These are phyloP conservation scores for Emericellopsis terricola DNA, from an alignment of 495 filamentous ascomycete genomes.

Conservation along the genomic window DNA sequence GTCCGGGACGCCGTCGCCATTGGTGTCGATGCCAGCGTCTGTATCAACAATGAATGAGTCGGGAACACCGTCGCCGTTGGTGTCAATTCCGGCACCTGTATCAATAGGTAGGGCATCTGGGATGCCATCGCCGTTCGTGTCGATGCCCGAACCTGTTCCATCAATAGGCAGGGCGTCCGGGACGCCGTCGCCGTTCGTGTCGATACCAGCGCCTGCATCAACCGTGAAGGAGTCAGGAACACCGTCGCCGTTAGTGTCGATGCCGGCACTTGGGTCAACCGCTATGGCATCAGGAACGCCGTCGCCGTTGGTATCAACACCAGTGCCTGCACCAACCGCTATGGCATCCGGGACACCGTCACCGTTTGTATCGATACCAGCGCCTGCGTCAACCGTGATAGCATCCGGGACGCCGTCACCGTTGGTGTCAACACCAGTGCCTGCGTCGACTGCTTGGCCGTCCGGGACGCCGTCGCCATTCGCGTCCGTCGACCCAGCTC, in stretches of 20 bases:
- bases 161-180: not conserved
- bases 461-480: not conserved
- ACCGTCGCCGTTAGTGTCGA: not conserved
- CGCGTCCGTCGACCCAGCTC: not conserved
- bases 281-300: not conserved
- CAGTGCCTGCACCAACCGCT: not conserved
- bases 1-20: conserved; percentile 1
- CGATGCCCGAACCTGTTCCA: not conserved
- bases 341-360: not conserved
- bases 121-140: not conserved
- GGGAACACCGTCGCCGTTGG: not conserved
- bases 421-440: not conserved
- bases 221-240: not conserved
- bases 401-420: conserved; percentile 1
- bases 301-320: not conserved
- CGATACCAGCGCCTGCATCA: not conserved
- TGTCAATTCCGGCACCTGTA: not conserved
- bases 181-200: not conserved
- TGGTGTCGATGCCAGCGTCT: not conserved
- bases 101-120: no score
- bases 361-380: not conserved
- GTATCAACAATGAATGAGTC: not conserved
- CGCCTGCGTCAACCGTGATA: not conserved
- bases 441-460: not conserved
- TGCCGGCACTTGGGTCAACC: not conserved